Evolutionary conservation across 225 moss, liverwort and hornwort genomes (phyloP), one percentile per base, ranked within the genome.

Genomic region (Antitrichia curtipendula): DNA sequence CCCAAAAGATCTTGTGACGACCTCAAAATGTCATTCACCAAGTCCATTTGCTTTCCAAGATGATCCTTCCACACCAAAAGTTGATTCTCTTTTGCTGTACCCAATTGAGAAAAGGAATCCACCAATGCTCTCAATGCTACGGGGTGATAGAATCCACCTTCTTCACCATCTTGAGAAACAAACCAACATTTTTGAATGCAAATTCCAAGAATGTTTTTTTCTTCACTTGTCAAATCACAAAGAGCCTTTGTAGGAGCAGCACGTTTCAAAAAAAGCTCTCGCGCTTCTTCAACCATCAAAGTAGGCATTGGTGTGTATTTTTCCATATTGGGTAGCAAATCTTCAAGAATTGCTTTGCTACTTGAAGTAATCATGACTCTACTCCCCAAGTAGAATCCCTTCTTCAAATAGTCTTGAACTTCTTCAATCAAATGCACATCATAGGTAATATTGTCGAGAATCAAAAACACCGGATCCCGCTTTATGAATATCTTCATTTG

Each of bases 391-490:
- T 64, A 18, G 32, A 64, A 64, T 64, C 18, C 64, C 34, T 10
- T 9, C 18, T 1, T 34, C 64, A 64, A 64, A 34, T 83, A 83
- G 13, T 20, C 70, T 21, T 15, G 9, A 18, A 70, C 43, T 58
- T 71, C 71, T 58, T 31, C 23, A 21, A 69, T 6, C 56, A 41
- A 57, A 12, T 31, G 28, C 2, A 4, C 56, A 76, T 84, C 13
- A 59, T 60, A 41, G 3, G 43, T 52, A 38, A 84, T 66, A 78
- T 88, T 84, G 77, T 84, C 83, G 9, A 65, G 0, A 3, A 65
- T 0, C 36, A 65, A 20, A 65, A 65, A 65, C 6, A 65, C 36
- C 0, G 0, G 36, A 3, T 65, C 2, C 3, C 0, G 10, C 10
- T 36, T 36, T 36, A 65, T 65, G 36, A 6, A 36, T 36, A 10